Conservation (phyloP, 305 asterid genomes). For the Fraxinus xanthoxyloides region DNA sequence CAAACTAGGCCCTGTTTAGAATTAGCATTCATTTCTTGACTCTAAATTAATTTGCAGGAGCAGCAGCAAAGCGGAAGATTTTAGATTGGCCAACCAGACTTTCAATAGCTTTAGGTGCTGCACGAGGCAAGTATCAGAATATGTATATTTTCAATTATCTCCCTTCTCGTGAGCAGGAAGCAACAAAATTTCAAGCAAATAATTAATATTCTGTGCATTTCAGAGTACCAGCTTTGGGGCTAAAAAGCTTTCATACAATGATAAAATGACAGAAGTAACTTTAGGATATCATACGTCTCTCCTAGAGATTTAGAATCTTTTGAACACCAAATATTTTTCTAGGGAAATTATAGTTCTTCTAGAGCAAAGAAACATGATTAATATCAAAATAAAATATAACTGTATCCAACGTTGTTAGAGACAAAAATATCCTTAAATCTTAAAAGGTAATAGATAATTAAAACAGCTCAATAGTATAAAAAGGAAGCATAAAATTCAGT, state of each 20-base stretch:
- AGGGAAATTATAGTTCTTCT: not conserved
- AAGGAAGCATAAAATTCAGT: not conserved
- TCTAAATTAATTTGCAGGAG: constrained; percentile 51
- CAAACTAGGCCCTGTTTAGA: constrained; percentile 12
- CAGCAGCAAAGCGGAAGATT: constrained; percentile 69
- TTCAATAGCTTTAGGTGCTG: constrained; percentile 86
- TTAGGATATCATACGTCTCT: not conserved
- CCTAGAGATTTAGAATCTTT: not conserved
- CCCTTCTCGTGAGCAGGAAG: not conserved
- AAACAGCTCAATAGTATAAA: not conserved
- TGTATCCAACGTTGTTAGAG: not conserved
- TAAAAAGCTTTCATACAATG: not conserved
- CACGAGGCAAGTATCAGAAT: constrained; percentile 70
- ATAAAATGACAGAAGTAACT: not conserved
- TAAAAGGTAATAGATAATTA: not conserved
- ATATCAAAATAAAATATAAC: not conserved
- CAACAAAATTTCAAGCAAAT: not conserved
- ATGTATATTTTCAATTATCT: constrained; percentile 16
- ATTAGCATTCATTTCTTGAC: constrained; percentile 19
- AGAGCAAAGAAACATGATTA: not conserved
- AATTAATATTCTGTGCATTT: not conserved
- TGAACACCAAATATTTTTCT: not conserved
- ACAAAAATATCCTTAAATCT: not conserved
- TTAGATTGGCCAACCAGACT: constrained; percentile 91
- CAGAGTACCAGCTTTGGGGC: not conserved